A percentile compares a stretch with the other conserved stretches of the same genome.
Conservation (phyloP, 1,139 yeast genomes). For the Magnusiomyces suaveolens region DNA sequence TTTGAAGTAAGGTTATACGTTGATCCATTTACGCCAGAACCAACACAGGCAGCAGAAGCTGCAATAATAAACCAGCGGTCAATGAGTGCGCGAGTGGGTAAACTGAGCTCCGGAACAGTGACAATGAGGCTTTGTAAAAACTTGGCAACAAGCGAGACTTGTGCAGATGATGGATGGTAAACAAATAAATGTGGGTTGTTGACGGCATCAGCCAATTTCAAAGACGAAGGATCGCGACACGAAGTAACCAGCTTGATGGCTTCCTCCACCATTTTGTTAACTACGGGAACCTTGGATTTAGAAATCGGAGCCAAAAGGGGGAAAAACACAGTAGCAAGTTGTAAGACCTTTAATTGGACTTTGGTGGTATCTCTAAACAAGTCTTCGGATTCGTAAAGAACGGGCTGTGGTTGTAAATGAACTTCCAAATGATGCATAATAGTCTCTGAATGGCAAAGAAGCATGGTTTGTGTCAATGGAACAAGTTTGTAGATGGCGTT, state of each 20-base stretch:
- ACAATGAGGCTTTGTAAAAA: conserved; percentile 45
- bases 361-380: neutral
- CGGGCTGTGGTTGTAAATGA: conserved; percentile 14
- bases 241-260: conserved; percentile 25
- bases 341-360: conserved; percentile 7
- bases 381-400: conserved; percentile 6
- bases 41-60: conserved; percentile 30
- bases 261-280: conserved; percentile 17
- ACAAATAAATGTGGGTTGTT: conserved; percentile 57
- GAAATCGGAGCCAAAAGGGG: conserved; percentile 16
- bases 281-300: conserved; percentile 12
- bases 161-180: conserved; percentile 34
- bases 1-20: conserved; percentile 26
- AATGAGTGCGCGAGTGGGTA: conserved; percentile 54
- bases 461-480: conserved; percentile 18
- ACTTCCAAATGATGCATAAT: conserved; percentile 22
- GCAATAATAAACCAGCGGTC: conserved; percentile 48
- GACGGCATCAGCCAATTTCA: conserved; percentile 53
- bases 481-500: conserved; percentile 15
- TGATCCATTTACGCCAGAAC: conserved; percentile 18
- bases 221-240: conserved; percentile 36
- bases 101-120: conserved; percentile 44
- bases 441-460: conserved; percentile 23
- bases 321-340: conserved; percentile 17
- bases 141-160: conserved; percentile 36